Percentiles rank a stretch among this genome's conserved stretches.
Conservation (phyloP, 1,284 basidiomycete species). For the Athelia sp. region DNA sequence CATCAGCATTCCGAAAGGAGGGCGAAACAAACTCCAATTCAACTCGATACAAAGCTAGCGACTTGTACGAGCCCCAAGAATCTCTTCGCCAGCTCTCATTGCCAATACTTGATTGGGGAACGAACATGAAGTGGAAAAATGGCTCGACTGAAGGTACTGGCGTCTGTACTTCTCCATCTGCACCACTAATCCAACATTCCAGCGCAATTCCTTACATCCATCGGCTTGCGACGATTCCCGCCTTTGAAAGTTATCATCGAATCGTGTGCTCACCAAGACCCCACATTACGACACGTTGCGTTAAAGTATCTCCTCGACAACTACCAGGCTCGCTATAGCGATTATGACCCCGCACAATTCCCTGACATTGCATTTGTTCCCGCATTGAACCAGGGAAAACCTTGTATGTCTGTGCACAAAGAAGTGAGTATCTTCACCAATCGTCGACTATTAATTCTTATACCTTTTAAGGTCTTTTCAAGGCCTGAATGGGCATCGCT, state of each 20-base stretch:
- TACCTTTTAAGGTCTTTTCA: slow-evolving; percentile 59
- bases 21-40: slow-evolving; percentile 28
- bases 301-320: slow-evolving; percentile 80
- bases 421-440: slow-evolving; percentile 41
- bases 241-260: slow-evolving; percentile 63
- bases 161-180: neutral
- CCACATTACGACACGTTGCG: slow-evolving; percentile 45
- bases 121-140: slow-evolving; percentile 69
- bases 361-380: slow-evolving; percentile 77
- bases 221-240: slow-evolving; percentile 77
- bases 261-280: slow-evolving; percentile 57
- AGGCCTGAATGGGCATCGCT: slow-evolving; percentile 68
- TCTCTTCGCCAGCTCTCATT: slow-evolving; percentile 71
- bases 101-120: slow-evolving; percentile 87
- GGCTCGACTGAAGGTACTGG: slow-evolving; percentile 79
- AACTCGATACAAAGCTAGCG: slow-evolving; percentile 54
- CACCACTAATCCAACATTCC: slow-evolving; percentile 1
- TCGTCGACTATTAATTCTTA: neutral
- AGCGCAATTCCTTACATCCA: slow-evolving; percentile 81
- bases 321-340: slow-evolving; percentile 53
- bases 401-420: slow-evolving; percentile 60
- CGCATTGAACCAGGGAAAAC: slow-evolving; percentile 47
- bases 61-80: slow-evolving; percentile 84
- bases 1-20: slow-evolving; percentile 79
- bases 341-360: slow-evolving; percentile 55